Conservation (phyloP, 2,329 filamentous ascomycete genomes). For the Trichoderma citrinoviride region DNA sequence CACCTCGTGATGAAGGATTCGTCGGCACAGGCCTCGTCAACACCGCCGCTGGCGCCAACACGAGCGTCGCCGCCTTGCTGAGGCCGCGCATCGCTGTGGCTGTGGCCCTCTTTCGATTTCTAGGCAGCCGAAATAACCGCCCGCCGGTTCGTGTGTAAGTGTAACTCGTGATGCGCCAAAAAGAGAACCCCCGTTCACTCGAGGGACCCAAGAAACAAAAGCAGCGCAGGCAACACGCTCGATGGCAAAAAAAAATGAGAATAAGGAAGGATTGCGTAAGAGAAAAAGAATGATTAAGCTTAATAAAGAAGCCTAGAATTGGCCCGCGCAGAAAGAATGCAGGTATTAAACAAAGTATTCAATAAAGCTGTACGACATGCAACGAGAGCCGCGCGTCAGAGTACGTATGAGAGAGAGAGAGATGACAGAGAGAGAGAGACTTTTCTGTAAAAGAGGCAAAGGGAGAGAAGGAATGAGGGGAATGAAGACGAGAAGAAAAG, state of each 20-base stretch:
- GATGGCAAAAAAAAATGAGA: not conserved
- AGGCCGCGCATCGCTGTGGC: conserved; percentile 18
- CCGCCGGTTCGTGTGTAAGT: not conserved
- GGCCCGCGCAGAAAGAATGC: not conserved
- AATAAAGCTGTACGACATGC: not conserved
- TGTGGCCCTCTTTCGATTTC: no score
- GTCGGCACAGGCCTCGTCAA: conserved; percentile 3
- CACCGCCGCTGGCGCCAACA: conserved; percentile 16
- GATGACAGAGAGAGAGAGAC: no score
- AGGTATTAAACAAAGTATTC: not conserved
- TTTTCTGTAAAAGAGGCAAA: no score
- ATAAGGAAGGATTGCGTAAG: not conserved
- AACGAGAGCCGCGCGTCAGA: conserved; percentile 9
- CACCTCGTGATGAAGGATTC: not conserved
- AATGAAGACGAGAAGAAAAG: no score
- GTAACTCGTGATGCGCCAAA: not conserved
- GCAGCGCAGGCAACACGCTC: not conserved
- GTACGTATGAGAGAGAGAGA: no score
- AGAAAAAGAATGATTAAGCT: conserved; percentile 3
- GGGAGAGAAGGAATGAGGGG: no score
- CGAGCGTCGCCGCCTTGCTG: conserved; percentile 10
- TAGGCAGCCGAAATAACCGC: conserved; percentile 3
- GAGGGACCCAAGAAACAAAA: not conserved
- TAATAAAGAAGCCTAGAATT: conserved; percentile 18
- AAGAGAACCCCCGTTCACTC: not conserved